phyloP scores from a whole-genome alignment of 2,329 filamentous ascomycete species.

The Microsporum canis region DNA sequence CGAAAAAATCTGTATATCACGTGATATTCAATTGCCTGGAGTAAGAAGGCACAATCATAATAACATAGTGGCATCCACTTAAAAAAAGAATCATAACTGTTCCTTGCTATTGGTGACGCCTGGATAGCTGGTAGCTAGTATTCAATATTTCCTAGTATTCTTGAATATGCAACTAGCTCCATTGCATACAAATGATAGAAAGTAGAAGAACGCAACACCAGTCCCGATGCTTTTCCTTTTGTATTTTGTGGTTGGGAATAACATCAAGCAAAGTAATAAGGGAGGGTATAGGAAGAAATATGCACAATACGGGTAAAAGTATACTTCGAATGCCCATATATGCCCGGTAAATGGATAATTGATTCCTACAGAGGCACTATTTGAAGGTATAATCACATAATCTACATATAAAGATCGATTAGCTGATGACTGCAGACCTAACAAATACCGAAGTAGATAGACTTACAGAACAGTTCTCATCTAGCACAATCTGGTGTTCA shows the following conservation, averaged over 20 bases:
- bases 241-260: not conserved
- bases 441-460: not conserved
- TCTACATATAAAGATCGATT: not conserved
- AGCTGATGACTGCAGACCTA: not conserved
- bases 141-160: not conserved
- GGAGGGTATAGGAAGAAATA: not conserved
- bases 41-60: too few species aligned
- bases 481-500: slow-evolving; percentile 25
- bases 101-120: not conserved
- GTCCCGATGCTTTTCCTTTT: not conserved
- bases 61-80: too few species aligned
- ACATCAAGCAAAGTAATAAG: not conserved
- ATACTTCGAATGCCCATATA: not conserved
- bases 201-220: not conserved
- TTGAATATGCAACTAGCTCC: not conserved
- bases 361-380: not conserved
- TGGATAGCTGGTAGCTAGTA: not conserved
- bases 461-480: slow-evolving; percentile 38
- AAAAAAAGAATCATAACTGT: not conserved
- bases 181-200: not conserved
- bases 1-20: too few species aligned
- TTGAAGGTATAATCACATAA: not conserved
- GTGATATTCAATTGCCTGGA: too few species aligned
- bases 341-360: not conserved
- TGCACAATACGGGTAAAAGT: not conserved